These are phyloP conservation scores for Aleurites moluccanus DNA, from an alignment of 441 rosid genomes.

Conservation along the genomic window DNA sequence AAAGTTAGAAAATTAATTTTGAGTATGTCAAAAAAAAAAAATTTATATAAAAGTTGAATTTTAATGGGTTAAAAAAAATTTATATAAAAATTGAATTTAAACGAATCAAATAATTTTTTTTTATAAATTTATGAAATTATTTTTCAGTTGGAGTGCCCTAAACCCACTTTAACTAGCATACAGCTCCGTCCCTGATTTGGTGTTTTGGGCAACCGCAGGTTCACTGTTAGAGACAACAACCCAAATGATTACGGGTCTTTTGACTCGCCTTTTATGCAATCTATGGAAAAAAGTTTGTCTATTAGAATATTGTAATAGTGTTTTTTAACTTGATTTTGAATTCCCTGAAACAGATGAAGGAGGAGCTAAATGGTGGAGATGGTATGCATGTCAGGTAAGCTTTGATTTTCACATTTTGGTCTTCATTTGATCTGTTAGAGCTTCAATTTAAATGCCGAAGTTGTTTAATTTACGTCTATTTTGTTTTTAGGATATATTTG, in stretches of 20 bases:
- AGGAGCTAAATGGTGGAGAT: slow-evolving; percentile 77
- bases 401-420: background rate
- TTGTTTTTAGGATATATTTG: background rate
- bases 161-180: no score
- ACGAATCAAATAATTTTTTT: no score
- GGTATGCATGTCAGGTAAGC: slow-evolving; percentile 88
- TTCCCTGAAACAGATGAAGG: slow-evolving; percentile 58
- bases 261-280: slow-evolving; percentile 75
- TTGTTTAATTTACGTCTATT: background rate
- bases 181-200: no score
- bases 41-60: no score
- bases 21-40: no score
- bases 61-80: no score
- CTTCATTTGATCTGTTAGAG: background rate
- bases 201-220: slow-evolving; percentile 28
- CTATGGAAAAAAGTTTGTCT: slow-evolving; percentile 56
- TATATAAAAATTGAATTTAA: no score
- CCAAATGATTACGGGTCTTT: slow-evolving; percentile 79
- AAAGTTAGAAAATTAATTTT: no score
- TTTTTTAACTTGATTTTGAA: background rate
- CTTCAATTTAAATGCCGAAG: background rate
- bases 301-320: background rate
- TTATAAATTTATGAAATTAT: no score
- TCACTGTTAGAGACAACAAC: slow-evolving; percentile 52
- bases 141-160: no score